Evolutionary conservation across 23 red algal species (phyloP), one percentile per base, ranked within the genome.

Genomic region (Rhodosorus marinus): DNA sequence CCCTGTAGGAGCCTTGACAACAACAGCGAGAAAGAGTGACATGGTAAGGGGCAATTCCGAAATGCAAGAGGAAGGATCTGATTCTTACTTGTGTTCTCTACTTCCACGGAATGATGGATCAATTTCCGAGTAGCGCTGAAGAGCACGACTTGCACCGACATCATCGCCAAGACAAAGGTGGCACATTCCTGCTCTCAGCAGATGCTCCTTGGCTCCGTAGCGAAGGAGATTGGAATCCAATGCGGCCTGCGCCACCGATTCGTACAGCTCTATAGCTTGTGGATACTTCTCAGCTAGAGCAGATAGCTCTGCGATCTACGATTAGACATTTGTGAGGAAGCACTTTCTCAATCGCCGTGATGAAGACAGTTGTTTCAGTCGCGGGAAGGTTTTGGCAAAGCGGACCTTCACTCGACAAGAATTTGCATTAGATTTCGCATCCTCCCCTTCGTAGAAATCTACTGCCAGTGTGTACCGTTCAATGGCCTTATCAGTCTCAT

Each of bases 371-470:
- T n/a, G n/a, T n/a, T n/a, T n/a, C n/a, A n/a, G n/a, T n/a, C n/a
- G n/a, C n/a, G n/a, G n/a, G n/a, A n/a, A n/a, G n/a, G n/a, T n/a
- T n/a, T n/a, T n/a, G n/a, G n/a, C n/a, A n/a, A n/a, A n/a, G n/a
- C n/a, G n/a, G n/a, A 84, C 88, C 42, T 95, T 95, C 4, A 80
- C 50, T 4, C 70, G 78, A 62, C 80, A 83, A 17, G 66, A 48
- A 40, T 79, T 84, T 9, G 88, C 88, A 24, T 84, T 73, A 7
- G 64, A 74, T 33, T 82, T 82, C 0, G 77, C 77, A 52, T 83
- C 88, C 27, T 95, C 88, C 35, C 80, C 74, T 3, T 74, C 67
- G 47, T 95, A 95, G 38, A 84, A 64, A 24, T 95, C 88, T 22
- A 80, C 88, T 0, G 88, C 76, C 24, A 64, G 62, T 6, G 36